A percentile compares a stretch with the other conserved stretches of the same genome.
Evolutionary conservation across 1,139 yeast genomes (phyloP).

Genomic region (Geotrichum reessii): DNA sequence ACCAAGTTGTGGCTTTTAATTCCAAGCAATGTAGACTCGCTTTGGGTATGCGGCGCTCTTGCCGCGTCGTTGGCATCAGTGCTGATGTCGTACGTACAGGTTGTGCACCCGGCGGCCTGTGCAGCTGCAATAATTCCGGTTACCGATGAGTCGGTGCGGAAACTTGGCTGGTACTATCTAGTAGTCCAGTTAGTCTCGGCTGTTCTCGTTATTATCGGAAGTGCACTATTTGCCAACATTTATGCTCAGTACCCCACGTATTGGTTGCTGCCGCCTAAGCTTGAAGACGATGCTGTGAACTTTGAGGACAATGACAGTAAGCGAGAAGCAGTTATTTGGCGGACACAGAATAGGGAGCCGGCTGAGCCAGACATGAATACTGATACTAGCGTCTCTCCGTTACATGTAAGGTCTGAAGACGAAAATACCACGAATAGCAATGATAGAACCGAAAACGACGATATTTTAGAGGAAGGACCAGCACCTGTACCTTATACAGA

Average conservation of each 20-base stretch:
- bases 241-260: conserved; percentile 51
- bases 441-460: background rate
- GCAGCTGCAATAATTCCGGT: conserved; percentile 62
- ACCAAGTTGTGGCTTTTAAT: conserved; percentile 51
- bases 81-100: conserved; percentile 49
- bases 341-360: background rate
- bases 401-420: background rate
- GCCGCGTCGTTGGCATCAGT: conserved; percentile 54
- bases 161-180: conserved; percentile 63
- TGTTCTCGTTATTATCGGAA: conserved; percentile 47
- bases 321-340: background rate
- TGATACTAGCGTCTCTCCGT: background rate
- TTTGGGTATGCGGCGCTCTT: conserved; percentile 59
- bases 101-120: conserved; percentile 72
- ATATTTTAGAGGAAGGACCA: background rate
- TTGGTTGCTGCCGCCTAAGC: conserved; percentile 53
- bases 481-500: background rate
- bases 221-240: conserved; percentile 53
- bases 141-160: conserved; percentile 43
- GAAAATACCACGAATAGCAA: background rate
- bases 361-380: background rate
- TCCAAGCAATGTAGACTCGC: conserved; percentile 31
- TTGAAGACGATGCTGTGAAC: conserved; percentile 4
- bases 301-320: background rate
- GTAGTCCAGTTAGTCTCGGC: conserved; percentile 53